These are phyloP conservation scores for Raddia distichophylla DNA, from an alignment of 176 grass and related monocot genomes.

Conservation along the genomic window DNA sequence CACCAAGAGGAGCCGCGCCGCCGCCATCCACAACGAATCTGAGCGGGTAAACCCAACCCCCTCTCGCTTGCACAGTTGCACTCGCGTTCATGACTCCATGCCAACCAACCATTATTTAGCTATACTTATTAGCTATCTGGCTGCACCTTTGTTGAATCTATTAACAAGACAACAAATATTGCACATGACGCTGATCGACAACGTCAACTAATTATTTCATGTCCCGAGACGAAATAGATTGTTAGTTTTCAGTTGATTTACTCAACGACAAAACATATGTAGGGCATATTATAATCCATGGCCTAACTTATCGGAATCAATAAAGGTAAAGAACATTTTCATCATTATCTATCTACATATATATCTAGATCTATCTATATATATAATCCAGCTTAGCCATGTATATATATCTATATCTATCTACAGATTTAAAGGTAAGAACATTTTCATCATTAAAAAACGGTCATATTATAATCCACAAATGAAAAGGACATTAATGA, in stretches of 20 bases:
- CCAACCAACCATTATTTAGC: too few relatives aligned
- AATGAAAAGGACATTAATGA: too few relatives aligned
- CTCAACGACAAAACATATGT: neutral
- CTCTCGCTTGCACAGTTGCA: neutral
- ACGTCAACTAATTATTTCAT: neutral
- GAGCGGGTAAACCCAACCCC: constrained; percentile 83
- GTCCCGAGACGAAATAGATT: neutral
- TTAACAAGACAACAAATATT: neutral
- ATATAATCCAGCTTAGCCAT: too few relatives aligned
- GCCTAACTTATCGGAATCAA: too few relatives aligned
- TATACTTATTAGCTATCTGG: neutral
- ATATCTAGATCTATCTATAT: too few relatives aligned
- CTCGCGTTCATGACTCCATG: neutral
- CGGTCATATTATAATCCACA: too few relatives aligned
- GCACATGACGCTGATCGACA: neutral
- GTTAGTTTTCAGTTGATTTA: neutral
- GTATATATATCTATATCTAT: too few relatives aligned
- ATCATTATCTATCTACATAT: too few relatives aligned
- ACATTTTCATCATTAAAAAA: too few relatives aligned
- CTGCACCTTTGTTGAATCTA: neutral
- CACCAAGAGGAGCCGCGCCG: constrained; percentile 71
- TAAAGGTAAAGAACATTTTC: too few relatives aligned
- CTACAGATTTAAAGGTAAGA: too few relatives aligned
- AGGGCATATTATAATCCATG: too few relatives aligned
- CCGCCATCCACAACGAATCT: constrained; percentile 89